These are phyloP conservation scores for Stentor roeselii DNA, from an alignment of 73 alveolate genomes.

Conservation along the genomic window DNA sequence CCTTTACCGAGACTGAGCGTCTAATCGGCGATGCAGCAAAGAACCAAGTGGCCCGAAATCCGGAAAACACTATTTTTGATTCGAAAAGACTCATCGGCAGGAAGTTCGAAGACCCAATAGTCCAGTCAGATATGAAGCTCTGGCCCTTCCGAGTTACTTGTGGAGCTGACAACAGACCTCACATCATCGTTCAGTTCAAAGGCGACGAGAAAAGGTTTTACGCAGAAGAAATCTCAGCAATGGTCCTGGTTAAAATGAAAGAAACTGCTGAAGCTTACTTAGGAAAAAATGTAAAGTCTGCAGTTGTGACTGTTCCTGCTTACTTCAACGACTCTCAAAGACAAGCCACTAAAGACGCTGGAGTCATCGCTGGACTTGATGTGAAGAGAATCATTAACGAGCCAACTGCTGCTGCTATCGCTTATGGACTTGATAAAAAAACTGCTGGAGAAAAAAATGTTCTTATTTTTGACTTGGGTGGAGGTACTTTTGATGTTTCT, in stretches of 20 bases:
- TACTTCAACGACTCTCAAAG: too few relatives aligned
- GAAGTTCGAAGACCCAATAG: conserved; percentile 66
- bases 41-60: conserved; percentile 85
- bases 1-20: conserved; percentile 89
- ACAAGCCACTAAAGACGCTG: too few relatives aligned
- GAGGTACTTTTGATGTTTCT: conserved; percentile 92
- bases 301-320: conserved; percentile 84
- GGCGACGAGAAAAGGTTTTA: conserved; percentile 68
- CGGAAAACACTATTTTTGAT: conserved; percentile 69
- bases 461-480: conserved; percentile 83
- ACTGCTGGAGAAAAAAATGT: conserved; percentile 57
- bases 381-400: conserved; percentile 88
- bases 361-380: conserved; percentile 87
- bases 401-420: conserved; percentile 94
- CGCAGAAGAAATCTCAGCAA: conserved; percentile 81
- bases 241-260: conserved; percentile 74
- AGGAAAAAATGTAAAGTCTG: conserved; percentile 57
- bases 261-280: conserved; percentile 77
- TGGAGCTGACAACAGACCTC: conserved; percentile 78
- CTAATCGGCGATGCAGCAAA: conserved; percentile 95
- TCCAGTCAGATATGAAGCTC: conserved; percentile 74
- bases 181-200: conserved; percentile 59
- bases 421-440: conserved; percentile 85
- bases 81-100: conserved; percentile 82
- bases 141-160: conserved; percentile 77